Percentiles rank a stretch among this genome's conserved stretches.
Evolutionary conservation across 2,329 filamentous ascomycete species (phyloP).

Genomic region (Colletotrichum tanaceti): DNA sequence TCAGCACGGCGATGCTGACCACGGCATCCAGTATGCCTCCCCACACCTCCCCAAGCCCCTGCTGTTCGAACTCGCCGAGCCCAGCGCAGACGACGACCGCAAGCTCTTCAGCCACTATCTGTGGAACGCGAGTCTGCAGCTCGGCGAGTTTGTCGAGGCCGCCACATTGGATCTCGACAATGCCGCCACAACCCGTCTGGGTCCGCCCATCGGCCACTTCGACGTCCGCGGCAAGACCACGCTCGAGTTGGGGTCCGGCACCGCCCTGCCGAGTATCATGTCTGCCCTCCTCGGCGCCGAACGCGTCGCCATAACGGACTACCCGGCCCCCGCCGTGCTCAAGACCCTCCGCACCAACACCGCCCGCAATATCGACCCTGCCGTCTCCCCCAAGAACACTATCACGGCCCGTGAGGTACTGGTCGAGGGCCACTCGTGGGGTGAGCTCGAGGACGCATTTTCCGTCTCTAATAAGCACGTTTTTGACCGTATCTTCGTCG

Average conservation of each 20-base stretch:
- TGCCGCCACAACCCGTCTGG: slow-evolving; percentile 15
- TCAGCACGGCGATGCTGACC: slow-evolving; percentile 72
- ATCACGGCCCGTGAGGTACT: slow-evolving; percentile 47
- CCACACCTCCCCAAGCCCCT: slow-evolving; percentile 60
- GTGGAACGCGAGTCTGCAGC: slow-evolving; percentile 73
- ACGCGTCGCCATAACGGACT: slow-evolving; percentile 73
- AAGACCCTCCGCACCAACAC: slow-evolving; percentile 70
- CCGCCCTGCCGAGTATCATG: slow-evolving; percentile 65
- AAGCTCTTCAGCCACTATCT: slow-evolving; percentile 77
- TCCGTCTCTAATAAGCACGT: slow-evolving; percentile 46
- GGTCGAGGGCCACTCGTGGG: slow-evolving; percentile 75
- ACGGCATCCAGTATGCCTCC: slow-evolving; percentile 69
- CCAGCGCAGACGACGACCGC: slow-evolving; percentile 63
- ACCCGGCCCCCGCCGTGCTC: slow-evolving; percentile 71
- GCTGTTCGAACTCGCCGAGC: slow-evolving; percentile 60
- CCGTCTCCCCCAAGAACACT: slow-evolving; percentile 49
- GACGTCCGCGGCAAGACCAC: slow-evolving; percentile 63
- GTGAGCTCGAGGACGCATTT: slow-evolving; percentile 57
- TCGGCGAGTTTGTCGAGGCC: slow-evolving; percentile 67
- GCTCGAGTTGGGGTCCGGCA: slow-evolving; percentile 77
- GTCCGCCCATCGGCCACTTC: slow-evolving; percentile 49
- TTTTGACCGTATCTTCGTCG: slow-evolving; percentile 74
- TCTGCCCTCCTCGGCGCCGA: slow-evolving; percentile 59
- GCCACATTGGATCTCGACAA: slow-evolving; percentile 51
- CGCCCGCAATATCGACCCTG: slow-evolving; percentile 58